Conservation (phyloP, 441 rosid species). For the Capsella rubella region DNA sequence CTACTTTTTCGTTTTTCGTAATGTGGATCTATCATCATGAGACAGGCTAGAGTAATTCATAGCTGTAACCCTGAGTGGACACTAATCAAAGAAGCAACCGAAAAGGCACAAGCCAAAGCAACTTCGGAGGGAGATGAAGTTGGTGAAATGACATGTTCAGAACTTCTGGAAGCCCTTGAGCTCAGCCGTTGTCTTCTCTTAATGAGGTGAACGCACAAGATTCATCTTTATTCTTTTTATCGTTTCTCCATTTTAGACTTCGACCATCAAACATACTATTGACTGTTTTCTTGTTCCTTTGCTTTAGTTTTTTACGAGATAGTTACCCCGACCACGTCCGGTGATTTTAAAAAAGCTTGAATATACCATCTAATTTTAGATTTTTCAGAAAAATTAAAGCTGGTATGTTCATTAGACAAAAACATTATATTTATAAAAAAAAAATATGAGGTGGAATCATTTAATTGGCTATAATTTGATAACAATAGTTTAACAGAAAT, state of each 20-base stretch:
- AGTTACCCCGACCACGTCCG: neutral
- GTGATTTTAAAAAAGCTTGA: neutral
- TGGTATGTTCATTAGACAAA: conserved; percentile 14
- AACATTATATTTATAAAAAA: neutral
- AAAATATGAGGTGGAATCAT: conserved; percentile 18
- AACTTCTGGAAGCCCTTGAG: conserved; percentile 98
- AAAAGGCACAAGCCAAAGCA: conserved; percentile 84
- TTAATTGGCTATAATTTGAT: conserved; percentile 1
- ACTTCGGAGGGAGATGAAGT: conserved; percentile 82
- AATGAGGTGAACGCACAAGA: conserved; percentile 72
- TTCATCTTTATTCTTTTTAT: conserved; percentile 17
- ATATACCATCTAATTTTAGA: neutral
- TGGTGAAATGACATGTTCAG: conserved; percentile 94
- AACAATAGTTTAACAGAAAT: conserved; percentile 11
- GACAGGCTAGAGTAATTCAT: conserved; percentile 93
- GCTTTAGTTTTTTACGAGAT: neutral
- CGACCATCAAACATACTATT: conserved; percentile 5
- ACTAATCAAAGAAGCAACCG: conserved; percentile 93
- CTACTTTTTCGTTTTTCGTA: conserved; percentile 15
- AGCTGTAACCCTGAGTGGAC: conserved; percentile 92
- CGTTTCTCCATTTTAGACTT: conserved; percentile 17
- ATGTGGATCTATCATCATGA: conserved; percentile 33
- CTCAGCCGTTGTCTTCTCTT: conserved; percentile 96
- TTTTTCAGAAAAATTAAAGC: neutral
- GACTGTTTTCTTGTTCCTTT: neutral